These are phyloP conservation scores for Ceratobasidium papillatum DNA, from an alignment of 1,284 basidiomycete genomes.

Conservation along the genomic window DNA sequence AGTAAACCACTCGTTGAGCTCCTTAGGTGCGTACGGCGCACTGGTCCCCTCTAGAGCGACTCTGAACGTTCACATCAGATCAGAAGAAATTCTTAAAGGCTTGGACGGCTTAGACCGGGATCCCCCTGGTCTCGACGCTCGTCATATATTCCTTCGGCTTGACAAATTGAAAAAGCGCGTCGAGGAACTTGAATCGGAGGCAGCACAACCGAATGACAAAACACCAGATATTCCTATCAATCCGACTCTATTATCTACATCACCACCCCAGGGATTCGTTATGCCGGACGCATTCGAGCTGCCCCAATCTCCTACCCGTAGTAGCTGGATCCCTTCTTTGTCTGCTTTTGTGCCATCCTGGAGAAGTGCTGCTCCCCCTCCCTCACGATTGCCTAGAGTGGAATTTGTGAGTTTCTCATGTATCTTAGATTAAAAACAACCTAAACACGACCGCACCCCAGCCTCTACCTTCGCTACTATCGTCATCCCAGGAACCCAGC, in stretches of 20 bases:
- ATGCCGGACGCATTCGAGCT: not conserved
- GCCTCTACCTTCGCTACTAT: not conserved
- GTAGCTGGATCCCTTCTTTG: not conserved
- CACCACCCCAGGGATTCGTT: not conserved
- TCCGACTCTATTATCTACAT: not conserved
- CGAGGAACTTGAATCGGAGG: not conserved
- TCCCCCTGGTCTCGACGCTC: slow-evolving; percentile 13
- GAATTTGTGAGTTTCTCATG: not conserved
- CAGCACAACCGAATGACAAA: not conserved
- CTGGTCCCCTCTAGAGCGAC: not conserved
- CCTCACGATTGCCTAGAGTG: too few relatives aligned
- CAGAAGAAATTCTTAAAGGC: not conserved
- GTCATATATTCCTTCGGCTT: slow-evolving; percentile 1
- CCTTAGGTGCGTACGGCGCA: not conserved
- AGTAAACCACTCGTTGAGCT: not conserved
- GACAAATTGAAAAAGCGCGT: not conserved
- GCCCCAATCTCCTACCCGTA: not conserved
- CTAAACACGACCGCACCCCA: not conserved
- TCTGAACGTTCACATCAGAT: not conserved
- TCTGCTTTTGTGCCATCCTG: not conserved
- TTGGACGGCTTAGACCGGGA: not conserved
- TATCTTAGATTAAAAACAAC: not conserved
- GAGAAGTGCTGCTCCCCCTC: not conserved
- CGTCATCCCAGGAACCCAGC: not conserved
- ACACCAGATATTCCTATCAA: not conserved